Percentiles rank a stretch among this genome's conserved stretches.
Conservation (phyloP, 345 rosid genomes). For the Salix arbutifolia region DNA sequence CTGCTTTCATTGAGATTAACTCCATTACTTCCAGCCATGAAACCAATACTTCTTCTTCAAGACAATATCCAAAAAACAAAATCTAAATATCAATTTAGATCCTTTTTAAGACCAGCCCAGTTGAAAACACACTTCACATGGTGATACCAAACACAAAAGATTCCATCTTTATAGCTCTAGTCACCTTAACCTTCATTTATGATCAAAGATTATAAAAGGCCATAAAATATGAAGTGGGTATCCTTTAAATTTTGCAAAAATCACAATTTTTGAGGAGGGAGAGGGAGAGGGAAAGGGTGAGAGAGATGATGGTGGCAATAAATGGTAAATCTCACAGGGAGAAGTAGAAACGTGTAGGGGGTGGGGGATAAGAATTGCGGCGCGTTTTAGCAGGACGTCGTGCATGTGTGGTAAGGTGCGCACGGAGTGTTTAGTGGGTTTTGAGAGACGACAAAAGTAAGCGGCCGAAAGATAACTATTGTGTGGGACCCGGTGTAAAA, state of each 20-base stretch:
- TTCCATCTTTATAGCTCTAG: slow-evolving; percentile 5
- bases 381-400: background rate
- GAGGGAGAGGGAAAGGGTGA: background rate
- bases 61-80: background rate
- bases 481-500: slow-evolving; percentile 26
- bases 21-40: slow-evolving; percentile 72
- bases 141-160: background rate
- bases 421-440: slow-evolving; percentile 2
- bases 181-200: background rate
- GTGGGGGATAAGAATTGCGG: slow-evolving; percentile 17
- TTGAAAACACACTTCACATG: slow-evolving; percentile 10
- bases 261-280: background rate
- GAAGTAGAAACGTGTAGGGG: slow-evolving; percentile 6
- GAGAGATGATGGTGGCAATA: background rate
- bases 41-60: background rate
- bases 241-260: background rate
- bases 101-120: slow-evolving; percentile 20
- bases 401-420: slow-evolving; percentile 6
- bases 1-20: slow-evolving; percentile 66
- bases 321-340: slow-evolving; percentile 26
- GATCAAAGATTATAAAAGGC: background rate
- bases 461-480: slow-evolving; percentile 42
- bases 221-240: background rate
- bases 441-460: slow-evolving; percentile 33
- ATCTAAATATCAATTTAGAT: slow-evolving; percentile 16